Base-by-base conservation (phyloP, 768 basidiomycete species). In the Suillus tomentosus region DNA sequence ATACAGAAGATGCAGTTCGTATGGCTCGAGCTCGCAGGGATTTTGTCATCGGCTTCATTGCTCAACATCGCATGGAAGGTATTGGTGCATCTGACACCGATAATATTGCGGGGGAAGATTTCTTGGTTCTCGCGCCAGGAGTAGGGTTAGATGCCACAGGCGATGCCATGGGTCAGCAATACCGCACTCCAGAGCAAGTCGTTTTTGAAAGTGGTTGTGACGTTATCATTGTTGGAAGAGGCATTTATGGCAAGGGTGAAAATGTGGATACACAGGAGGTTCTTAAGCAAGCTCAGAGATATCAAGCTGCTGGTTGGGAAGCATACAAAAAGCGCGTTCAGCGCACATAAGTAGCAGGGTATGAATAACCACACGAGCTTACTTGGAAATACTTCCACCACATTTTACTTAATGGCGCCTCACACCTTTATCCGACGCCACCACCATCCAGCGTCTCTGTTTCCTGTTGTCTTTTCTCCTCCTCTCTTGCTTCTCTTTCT, bases 21-120 rank as follows among this genome's bases (percentile, higher is more conserved):
- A 96, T 98, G 91, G 96, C 97, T 9, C 84, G 92, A 22, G 80
- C 81, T 45, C 82, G 91, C 69, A 85, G 86, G 22, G 86, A 90
- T 68, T 99, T 99, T 74, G 96, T 99, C 53, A 87, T 99, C 69
- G 97, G 97, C 6, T 99, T 99, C 79, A 94, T 99, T 72, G 95
- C 95, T 13, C 93, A 95, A 77, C 80, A 82, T 61, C 82, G 95
- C 53, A 90, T 97, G 83, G 92, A 95, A 63, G 82, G 83, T 36
- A 72, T 90, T 22, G 88, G 85, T 53, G 64, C 66, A 37, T 68
- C 67, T 4, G 65, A 63, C 48, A 73, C 78, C 0, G 73, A 71
- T 27, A 69, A 73, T 54, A 65, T 72, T 1, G 68, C 69, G 8
- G 79, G 84, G 10, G 89, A 93, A 69, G 97, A 99, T 75, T 98